Base-by-base conservation (phyloP, 306 rosid species). In the Neltuma alba region DNA sequence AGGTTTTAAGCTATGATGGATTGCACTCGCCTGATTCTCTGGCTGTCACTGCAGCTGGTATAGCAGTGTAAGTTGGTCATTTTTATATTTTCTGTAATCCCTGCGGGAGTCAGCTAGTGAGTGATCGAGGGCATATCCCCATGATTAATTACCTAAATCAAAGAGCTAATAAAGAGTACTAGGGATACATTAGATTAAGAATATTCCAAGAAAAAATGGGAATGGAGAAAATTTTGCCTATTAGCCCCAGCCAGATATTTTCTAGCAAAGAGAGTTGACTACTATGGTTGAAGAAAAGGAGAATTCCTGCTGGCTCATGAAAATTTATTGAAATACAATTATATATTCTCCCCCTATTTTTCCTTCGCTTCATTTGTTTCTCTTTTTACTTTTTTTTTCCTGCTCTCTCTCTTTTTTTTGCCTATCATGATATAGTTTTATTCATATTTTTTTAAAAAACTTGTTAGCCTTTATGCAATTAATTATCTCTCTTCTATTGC, bases 1-100 rank as follows among this genome's bases (percentile, higher is more conserved):
- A 95, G 99, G 99, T 95, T 89, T 86, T 95, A 85, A 95, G 99
- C 85, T 95, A 95, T 80, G 99, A 95, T 70, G 98, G 99, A 82
- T 83, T 90, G 82, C 99, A 95, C 82, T 84, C 90, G 75, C 98
- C 99, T 18, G 99, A 95, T 90, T 86, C 93, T 72, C 87, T 95
- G 90, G 98, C 98, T 34, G 84, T 95, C 79, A 95, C 99, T 79
- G 99, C 99, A 34, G 98, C 98, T 80, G 99, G 99, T 67, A 93
- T 95, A 86, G 99, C 99, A 64, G 91, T 95, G 99, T 95, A 91
- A 86, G 97, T 88, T 78, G 75, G 45, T 31, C 44, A 79, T 50
- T 81, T 68, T 64, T 47, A 60, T 41, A 65, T 64, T 45, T 83
- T 62, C 78, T 58, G 45, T 76, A 14, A 76, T 42, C 75, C 41